Base-by-base conservation (phyloP, 2,329 filamentous ascomycete genomes). In the Colletotrichum acutatum region DNA sequence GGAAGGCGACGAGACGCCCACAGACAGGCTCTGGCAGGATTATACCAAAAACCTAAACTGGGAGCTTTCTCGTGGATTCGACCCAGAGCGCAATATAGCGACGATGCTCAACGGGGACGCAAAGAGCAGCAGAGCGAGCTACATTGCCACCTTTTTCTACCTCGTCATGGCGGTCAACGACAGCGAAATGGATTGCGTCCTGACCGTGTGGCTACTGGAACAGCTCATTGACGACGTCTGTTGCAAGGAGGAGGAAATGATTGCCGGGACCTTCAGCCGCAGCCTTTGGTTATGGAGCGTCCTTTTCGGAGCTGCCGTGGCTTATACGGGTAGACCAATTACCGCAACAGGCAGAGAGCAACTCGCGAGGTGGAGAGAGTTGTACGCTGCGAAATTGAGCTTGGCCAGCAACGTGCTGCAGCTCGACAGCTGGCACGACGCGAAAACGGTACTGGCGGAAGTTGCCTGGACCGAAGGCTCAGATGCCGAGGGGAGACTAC, bases 101-200 rank as follows among this genome's bases (percentile, higher is more conserved):
- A 77, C 77, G 26, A 82, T 82, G 61, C 72, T 82, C 32, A 82
- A 82, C 53, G 77, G 79, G 26, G 81, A 82, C 71, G 78, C 80
- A 22, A 81, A 78, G 63, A 82, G 81, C 66, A 86, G 84, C 74
- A 81, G 84, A 59, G 84, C 83, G 49, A 84, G 83, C 66, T 86
- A 85, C 77, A 84, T 86, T 66, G 83, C 84, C 53, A 85, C 84
- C 42, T 86, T 86, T 76, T 84, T 86, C 77, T 86, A 86, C 76
- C 81, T 86, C 54, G 83, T 84, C 78, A 82, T 85, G 59, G 84
- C 86, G 72, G 77, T 86, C 70, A 83, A 84, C 52, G 80, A 84
- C 66, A 81, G 79, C 49, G 78, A 80, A 37, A 80, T 86, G 52
- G 84, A 85, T 72, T 82, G 83, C 30, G 84, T 85, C 67, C 80